These are phyloP conservation scores for Turnera subulata DNA, from an alignment of 345 rosid species.

Conservation along the genomic window DNA sequence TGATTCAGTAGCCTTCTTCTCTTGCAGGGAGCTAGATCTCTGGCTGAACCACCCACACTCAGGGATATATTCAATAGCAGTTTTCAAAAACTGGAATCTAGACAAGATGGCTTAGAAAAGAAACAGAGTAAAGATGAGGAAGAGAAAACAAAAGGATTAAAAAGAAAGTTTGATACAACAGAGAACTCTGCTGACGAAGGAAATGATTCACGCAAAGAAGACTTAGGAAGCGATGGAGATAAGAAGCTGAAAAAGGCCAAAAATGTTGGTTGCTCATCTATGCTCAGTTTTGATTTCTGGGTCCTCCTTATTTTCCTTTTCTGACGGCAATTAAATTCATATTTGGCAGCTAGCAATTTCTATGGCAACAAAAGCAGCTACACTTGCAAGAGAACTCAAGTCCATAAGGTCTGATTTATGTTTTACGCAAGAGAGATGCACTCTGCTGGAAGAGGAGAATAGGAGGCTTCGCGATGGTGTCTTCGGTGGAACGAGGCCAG, in stretches of 20 bases:
- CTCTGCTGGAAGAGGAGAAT: conserved; percentile 81
- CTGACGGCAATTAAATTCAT: conserved; percentile 4
- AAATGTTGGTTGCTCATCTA: conserved; percentile 39
- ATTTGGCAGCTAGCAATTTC: conserved; percentile 69
- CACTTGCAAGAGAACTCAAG: conserved; percentile 75
- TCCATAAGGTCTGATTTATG: conserved; percentile 63
- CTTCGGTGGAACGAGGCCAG: conserved; percentile 61
- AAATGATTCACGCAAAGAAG: conserved; percentile 35
- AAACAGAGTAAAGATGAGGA: conserved; percentile 20
- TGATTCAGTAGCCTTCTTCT: neutral
- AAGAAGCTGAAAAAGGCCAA: conserved; percentile 61
- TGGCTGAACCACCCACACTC: conserved; percentile 75
- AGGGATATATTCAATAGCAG: conserved; percentile 59
- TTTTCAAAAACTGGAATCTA: conserved; percentile 29
- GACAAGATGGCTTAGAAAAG: conserved; percentile 19
- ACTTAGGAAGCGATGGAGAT: conserved; percentile 33
- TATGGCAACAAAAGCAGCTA: conserved; percentile 75
- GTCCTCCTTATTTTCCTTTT: neutral
- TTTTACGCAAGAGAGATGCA: conserved; percentile 72
- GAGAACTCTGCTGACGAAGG: conserved; percentile 32
- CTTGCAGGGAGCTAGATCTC: conserved; percentile 70
- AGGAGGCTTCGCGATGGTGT: conserved; percentile 78
- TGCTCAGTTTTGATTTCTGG: neutral
- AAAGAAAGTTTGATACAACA: conserved; percentile 62
- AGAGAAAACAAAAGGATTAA: conserved; percentile 36